Percentiles rank a stretch among this genome's conserved stretches.
Evolutionary conservation across 495 filamentous ascomycete species (phyloP).

Genomic region (Bacidia gigantensis): DNA sequence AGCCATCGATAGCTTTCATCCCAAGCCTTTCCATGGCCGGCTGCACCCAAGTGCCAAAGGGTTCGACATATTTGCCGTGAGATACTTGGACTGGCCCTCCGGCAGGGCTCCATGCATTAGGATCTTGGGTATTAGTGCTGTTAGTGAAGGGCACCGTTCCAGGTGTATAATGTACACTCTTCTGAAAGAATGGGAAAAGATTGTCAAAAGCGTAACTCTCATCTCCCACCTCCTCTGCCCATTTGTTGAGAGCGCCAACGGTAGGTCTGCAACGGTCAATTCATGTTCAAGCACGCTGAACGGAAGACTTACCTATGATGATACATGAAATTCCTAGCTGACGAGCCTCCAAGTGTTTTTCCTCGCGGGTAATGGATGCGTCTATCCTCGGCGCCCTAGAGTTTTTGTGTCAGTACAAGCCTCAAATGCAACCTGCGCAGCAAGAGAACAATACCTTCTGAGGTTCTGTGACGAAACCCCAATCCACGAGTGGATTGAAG

Average conservation of each 20-base stretch:
- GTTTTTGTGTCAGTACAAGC: conserved; percentile 25
- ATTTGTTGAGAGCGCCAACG: conserved; percentile 32
- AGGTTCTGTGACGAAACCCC: conserved; percentile 27
- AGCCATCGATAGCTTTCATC: conserved; percentile 20
- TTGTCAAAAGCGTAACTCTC: conserved; percentile 38
- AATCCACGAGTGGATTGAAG: conserved; percentile 31
- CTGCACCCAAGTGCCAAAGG: conserved; percentile 25
- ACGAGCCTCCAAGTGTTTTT: conserved; percentile 19
- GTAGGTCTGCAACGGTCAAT: conserved; percentile 20
- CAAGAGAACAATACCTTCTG: conserved; percentile 4
- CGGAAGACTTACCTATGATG: conserved; percentile 22
- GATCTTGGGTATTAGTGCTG: conserved; percentile 25
- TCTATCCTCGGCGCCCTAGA: conserved; percentile 24
- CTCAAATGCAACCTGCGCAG: conserved; percentile 7
- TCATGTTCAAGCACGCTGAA: background rate
- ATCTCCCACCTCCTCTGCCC: conserved; percentile 45
- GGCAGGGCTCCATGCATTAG: conserved; percentile 14
- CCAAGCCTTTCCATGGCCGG: conserved; percentile 24
- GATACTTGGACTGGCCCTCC: conserved; percentile 27
- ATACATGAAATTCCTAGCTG: conserved; percentile 19
- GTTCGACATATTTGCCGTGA: conserved; percentile 21
- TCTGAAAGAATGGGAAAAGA: conserved; percentile 41
- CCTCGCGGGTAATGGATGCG: conserved; percentile 27
- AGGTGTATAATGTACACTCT: conserved; percentile 36
- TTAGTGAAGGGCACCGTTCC: conserved; percentile 30